Base-by-base conservation (phyloP, 805 yeast genomes). In the Candida nanaspora region DNA sequence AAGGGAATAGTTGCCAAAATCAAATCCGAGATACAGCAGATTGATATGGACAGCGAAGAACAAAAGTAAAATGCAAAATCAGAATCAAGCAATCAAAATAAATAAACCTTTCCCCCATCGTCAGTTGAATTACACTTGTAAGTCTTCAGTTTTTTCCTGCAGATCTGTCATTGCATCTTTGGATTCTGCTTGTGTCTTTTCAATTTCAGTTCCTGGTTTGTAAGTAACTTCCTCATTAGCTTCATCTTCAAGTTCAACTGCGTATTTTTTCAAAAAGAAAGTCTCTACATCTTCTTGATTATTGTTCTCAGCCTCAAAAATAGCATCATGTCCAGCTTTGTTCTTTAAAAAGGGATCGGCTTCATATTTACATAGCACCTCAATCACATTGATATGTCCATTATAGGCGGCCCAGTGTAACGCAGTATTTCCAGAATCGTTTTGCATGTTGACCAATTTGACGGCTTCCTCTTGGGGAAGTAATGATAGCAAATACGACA, bases 391-490 rank as follows among this genome's bases (percentile, higher is more conserved):
- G 42, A 86, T 60, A 52, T 88, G 88, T 1, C 97, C 98, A 53
- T 86, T 88, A 48, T 79, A 74, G 0, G 95, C 74, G 0, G 98
- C 97, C 99, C 99, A 93, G 59, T 93, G 98, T 47, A 93, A 69
- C 1, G 98, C 84, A 0, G 98, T 89, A 59, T 93, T 93, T 2
- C 98, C 98, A 18, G 83, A 77, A 38, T 77, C 83, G 57, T 93
- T 93, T 41, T 67, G 70, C 16, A 61, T 53, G 45, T 76, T 72
- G 16, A 78, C 70, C 32, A 74, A 60, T 14, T 50, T 46, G n/a
- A 57, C 61, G 14, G 77, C 76, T 9, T 77, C 71, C 7, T 59
- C 64, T 26, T 66, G 59, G 1, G 71, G 52, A 4, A 80, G 43
- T 23, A 77, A 54, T 0, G 74, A 64, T 26, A 87, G 55, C 21